Percentiles rank a stretch among this genome's conserved stretches.
These are phyloP conservation scores for Diaporthe citri DNA, from an alignment of 2,329 filamentous ascomycete species.

Conservation along the genomic window DNA sequence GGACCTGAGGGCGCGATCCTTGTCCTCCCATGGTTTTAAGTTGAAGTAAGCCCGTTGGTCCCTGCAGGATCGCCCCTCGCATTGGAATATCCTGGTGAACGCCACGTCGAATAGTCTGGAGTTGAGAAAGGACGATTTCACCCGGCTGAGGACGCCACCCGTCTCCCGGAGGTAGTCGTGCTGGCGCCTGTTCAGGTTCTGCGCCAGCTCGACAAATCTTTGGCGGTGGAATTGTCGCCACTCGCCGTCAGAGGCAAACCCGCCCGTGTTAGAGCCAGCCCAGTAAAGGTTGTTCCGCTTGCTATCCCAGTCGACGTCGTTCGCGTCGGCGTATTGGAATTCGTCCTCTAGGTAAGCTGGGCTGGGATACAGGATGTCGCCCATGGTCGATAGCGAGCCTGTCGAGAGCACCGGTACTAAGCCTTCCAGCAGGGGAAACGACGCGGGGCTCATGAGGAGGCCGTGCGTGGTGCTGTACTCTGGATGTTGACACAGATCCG, in stretches of 20 bases:
- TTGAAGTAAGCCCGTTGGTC: slow-evolving; percentile 42
- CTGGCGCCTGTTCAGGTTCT: slow-evolving; percentile 6
- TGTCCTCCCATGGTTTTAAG: slow-evolving; percentile 15
- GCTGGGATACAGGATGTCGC: slow-evolving; percentile 38
- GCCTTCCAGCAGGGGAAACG: slow-evolving; percentile 47
- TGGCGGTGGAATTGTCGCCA: slow-evolving; percentile 37
- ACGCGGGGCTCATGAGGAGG: slow-evolving; percentile 57
- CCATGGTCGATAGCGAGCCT: slow-evolving; percentile 35
- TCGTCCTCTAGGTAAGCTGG: slow-evolving; percentile 35
- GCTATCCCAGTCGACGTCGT: slow-evolving; percentile 31
- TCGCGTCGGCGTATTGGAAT: slow-evolving; percentile 31
- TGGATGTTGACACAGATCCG: slow-evolving; percentile 59
- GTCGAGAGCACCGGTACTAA: slow-evolving; percentile 22
- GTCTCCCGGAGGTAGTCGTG: slow-evolving; percentile 8
- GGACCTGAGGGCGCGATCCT: slow-evolving; percentile 49
- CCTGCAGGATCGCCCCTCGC: slow-evolving; percentile 34
- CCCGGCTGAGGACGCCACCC: neutral
- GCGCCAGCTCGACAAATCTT: slow-evolving; percentile 37
- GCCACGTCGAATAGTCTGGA: slow-evolving; percentile 38
- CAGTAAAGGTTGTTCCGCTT: slow-evolving; percentile 39
- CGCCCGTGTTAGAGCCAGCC: slow-evolving; percentile 39
- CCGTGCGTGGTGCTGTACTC: slow-evolving; percentile 60
- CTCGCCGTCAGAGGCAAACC: slow-evolving; percentile 8
- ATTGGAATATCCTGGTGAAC: slow-evolving; percentile 33
- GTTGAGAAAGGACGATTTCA: slow-evolving; percentile 29